These are phyloP conservation scores for Mycena maculata DNA, from an alignment of 768 basidiomycete species.

Conservation along the genomic window DNA sequence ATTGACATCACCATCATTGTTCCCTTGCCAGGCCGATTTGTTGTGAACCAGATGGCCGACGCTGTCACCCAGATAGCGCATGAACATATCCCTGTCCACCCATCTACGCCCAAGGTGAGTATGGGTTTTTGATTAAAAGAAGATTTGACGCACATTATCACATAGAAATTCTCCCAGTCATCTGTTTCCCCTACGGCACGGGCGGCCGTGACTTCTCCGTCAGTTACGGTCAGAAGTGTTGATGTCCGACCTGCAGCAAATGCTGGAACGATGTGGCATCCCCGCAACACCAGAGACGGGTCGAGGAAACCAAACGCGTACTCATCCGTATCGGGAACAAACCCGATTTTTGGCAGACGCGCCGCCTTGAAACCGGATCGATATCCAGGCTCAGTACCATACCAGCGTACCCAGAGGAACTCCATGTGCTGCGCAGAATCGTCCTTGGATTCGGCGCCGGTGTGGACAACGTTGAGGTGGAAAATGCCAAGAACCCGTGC, in stretches of 20 bases:
- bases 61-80: no score
- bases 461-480: constrained; percentile 43
- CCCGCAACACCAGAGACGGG: neutral
- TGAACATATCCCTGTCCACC: constrained; percentile 2
- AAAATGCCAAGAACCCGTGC: constrained; percentile 45
- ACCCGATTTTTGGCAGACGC: constrained; percentile 44
- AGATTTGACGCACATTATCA: neutral
- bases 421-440: constrained; percentile 34
- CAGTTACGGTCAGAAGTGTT: neutral
- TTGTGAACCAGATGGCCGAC: neutral
- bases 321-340: constrained; percentile 41
- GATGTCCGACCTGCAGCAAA: constrained; percentile 1
- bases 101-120: neutral
- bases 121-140: neutral
- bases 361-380: constrained; percentile 31
- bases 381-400: constrained; percentile 10
- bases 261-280: constrained; percentile 14
- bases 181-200: neutral
- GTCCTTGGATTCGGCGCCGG: constrained; percentile 6
- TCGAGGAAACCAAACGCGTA: constrained; percentile 49
- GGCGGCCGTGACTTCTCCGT: neutral
- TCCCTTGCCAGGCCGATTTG: neutral
- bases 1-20: neutral
- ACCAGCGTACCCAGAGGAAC: constrained; percentile 45
- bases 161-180: constrained; percentile 19